Base-by-base conservation (phyloP, 495 filamentous ascomycete genomes). In the Daldinia caldariorum region DNA sequence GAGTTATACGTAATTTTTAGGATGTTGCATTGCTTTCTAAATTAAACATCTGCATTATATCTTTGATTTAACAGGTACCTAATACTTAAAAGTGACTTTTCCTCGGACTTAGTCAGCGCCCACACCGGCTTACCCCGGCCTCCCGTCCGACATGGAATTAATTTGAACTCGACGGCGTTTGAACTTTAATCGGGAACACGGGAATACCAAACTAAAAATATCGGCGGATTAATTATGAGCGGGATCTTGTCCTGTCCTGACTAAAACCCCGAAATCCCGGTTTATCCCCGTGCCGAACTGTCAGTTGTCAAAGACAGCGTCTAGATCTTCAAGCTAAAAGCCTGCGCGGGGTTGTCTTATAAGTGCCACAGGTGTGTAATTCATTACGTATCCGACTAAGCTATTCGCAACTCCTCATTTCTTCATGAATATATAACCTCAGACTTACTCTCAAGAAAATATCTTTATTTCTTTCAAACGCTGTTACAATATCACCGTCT, bases 231-330 rank as follows among this genome's bases (percentile, higher is more conserved):
- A 68, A 65, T 43, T 68, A 72, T 54, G 9, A 65, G 65, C 70
- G 70, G 70, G 29, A 68, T 61, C 38, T 6, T 37, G 26, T 51
- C 34, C 8, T 37, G 26, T 51, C 34, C 9, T 31, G 20, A 43
- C 18, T 22, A 32, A 61, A 61, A 74, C 58, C 0, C 74, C 74
- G 74, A 77, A 72, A 61, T 77, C 59, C 74, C 74, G 74, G 74
- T 31, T 68, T 77, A 64, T 77, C 72, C 67, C 74, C 74, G 74
- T 63, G 61, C 65, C 41, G 70, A 68, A 38, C 56, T 64, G 37
- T 20, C 26, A 53, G 54, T 45, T 45, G 54, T 18, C 53, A 53
- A 63, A 58, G 65, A 72, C 60, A 55, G 65, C 61, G 64, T 61
- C 61, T 50, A 65, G 47, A 49, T 49, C 69, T 62, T 53, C 26